A percentile compares a stretch with the other conserved stretches of the same genome.
Evolutionary conservation across 768 basidiomycete species (phyloP).

Genomic region (Arthromyces matolae): DNA sequence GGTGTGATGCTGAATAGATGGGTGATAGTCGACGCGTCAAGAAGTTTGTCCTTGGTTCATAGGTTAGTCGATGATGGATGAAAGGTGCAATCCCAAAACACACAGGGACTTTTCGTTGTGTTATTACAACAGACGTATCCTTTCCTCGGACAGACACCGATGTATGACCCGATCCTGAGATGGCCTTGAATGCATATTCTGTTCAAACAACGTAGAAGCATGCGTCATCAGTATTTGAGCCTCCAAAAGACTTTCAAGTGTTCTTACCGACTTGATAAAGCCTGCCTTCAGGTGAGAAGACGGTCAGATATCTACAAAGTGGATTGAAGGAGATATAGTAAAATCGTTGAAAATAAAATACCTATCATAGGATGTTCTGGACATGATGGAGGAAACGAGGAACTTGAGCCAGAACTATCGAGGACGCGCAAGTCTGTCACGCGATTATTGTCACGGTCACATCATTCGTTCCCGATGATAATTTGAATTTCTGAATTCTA

Average conservation of each 20-base stretch:
- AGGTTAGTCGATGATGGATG: neutral
- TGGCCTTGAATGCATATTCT: conserved; percentile 99
- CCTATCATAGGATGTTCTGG: conserved; percentile 93
- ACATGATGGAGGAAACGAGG: conserved; percentile 56
- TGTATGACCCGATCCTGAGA: conserved; percentile 94
- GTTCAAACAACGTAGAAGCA: conserved; percentile 11
- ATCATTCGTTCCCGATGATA: no score
- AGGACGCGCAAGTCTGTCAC: conserved; percentile 60
- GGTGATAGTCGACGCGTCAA: conserved; percentile 90
- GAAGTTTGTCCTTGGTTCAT: conserved; percentile 81
- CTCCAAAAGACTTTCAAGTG: conserved; percentile 3
- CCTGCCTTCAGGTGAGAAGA: conserved; percentile 96
- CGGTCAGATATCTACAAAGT: conserved; percentile 76
- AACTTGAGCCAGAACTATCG: conserved; percentile 14
- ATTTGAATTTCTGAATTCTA: conserved; percentile 16
- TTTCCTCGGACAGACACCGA: conserved; percentile 90
- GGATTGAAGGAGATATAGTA: neutral
- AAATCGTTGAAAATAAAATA: conserved; percentile 21
- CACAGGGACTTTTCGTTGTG: conserved; percentile 97
- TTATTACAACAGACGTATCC: conserved; percentile 93
- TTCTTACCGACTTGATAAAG: conserved; percentile 94
- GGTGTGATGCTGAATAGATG: conserved; percentile 96
- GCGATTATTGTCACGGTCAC: conserved; percentile 37
- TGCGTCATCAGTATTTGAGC: conserved; percentile 11
- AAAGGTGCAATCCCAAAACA: conserved; percentile 27